These are phyloP conservation scores for Fusarium torulosum DNA, from an alignment of 2,329 filamentous ascomycete species.

Conservation along the genomic window DNA sequence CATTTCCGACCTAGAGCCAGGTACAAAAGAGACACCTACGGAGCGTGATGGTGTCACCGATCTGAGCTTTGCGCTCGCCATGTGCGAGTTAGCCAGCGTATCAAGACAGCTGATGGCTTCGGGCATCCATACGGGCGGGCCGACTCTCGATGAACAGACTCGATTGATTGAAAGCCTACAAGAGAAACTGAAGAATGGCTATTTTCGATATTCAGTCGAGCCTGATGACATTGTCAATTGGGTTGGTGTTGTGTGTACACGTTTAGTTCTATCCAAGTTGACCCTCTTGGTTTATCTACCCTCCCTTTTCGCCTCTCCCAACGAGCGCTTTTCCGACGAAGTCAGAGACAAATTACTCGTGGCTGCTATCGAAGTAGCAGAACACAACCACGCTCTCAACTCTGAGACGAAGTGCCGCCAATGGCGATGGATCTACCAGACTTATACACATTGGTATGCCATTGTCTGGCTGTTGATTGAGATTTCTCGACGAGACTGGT, in stretches of 20 bases:
- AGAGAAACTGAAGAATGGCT: slow-evolving; percentile 57
- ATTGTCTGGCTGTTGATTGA: slow-evolving; percentile 68
- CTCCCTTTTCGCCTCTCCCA: slow-evolving; percentile 58
- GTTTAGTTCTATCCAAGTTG: slow-evolving; percentile 67
- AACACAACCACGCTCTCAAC: slow-evolving; percentile 68
- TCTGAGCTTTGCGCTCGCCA: slow-evolving; percentile 58
- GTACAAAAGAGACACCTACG: slow-evolving; percentile 61
- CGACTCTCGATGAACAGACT: slow-evolving; percentile 57
- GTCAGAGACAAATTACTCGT: slow-evolving; percentile 61
- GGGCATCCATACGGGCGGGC: slow-evolving; percentile 45
- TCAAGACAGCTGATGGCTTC: slow-evolving; percentile 56
- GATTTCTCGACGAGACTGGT: slow-evolving; percentile 60
- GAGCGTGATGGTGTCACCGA: slow-evolving; percentile 67
- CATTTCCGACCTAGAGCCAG: slow-evolving; percentile 63
- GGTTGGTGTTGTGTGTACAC: slow-evolving; percentile 54
- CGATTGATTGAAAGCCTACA: slow-evolving; percentile 61
- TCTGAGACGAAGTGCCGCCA: slow-evolving; percentile 61
- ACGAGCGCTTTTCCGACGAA: slow-evolving; percentile 54
- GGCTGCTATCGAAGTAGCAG: slow-evolving; percentile 66
- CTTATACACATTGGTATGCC: slow-evolving; percentile 70
- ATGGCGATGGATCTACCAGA: slow-evolving; percentile 71
- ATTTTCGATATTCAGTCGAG: slow-evolving; percentile 56
- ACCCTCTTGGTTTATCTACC: slow-evolving; percentile 67
- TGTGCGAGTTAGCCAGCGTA: slow-evolving; percentile 53
- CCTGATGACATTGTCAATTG: slow-evolving; percentile 53